Evolutionary conservation across 306 rosid species (phyloP).

Genomic region (Medicago arabica): DNA sequence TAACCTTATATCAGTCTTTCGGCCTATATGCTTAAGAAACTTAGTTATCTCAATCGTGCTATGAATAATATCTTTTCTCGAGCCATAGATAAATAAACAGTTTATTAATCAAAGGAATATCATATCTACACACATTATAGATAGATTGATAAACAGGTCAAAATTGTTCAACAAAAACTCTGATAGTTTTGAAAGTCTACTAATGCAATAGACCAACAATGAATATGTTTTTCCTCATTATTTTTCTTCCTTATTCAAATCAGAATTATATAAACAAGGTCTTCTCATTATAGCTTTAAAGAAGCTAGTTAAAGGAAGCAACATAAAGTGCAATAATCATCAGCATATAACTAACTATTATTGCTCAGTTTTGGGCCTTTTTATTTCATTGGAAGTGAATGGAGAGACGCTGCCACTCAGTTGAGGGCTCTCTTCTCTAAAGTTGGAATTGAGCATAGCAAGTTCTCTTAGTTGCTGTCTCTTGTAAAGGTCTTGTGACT

Average conservation of each 20-base stretch:
- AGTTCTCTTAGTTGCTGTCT: slow-evolving; percentile 69
- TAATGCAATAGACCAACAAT: slow-evolving; percentile 50
- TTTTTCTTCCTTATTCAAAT: slow-evolving; percentile 45
- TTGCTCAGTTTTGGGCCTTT: slow-evolving; percentile 76
- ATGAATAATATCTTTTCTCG: too few relatives aligned
- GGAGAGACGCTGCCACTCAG: slow-evolving; percentile 68
- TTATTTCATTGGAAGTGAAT: slow-evolving; percentile 73
- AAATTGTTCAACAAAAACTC: slow-evolving; percentile 33
- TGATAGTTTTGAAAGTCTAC: slow-evolving; percentile 41
- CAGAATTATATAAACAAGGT: slow-evolving; percentile 41
- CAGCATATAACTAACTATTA: slow-evolving; percentile 36
- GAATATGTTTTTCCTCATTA: slow-evolving; percentile 44
- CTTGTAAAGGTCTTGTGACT: slow-evolving; percentile 77
- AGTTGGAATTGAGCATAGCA: slow-evolving; percentile 62
- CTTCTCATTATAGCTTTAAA: slow-evolving; percentile 46
- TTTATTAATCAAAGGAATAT: slow-evolving; percentile 14
- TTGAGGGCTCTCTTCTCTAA: slow-evolving; percentile 68
- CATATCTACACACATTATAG: slow-evolving; percentile 19
- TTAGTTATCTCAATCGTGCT: too few relatives aligned
- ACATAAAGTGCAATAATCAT: slow-evolving; percentile 39
- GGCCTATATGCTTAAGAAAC: too few relatives aligned
- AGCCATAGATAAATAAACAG: too few relatives aligned
- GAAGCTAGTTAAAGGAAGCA: slow-evolving; percentile 48
- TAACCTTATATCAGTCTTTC: too few relatives aligned
- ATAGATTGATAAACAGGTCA: slow-evolving; percentile 25